Conservation (phyloP, 2,329 filamentous ascomycete genomes). For the Ilyonectria destructans region DNA sequence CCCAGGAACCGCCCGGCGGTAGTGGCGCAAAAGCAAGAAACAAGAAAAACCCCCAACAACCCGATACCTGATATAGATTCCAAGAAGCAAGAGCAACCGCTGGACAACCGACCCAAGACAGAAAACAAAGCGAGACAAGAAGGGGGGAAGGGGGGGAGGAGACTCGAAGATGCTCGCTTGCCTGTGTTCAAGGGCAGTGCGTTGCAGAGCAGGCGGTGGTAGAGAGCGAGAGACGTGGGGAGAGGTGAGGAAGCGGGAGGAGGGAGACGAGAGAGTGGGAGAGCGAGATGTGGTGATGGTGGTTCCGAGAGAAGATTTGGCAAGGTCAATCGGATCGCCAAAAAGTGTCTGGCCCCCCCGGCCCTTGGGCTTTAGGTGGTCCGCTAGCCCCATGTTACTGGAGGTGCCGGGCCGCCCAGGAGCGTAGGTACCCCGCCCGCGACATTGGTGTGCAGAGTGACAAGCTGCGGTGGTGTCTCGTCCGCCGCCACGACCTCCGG, state of each 20-base stretch:
- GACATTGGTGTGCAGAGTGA: constrained; percentile 40
- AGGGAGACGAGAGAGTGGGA: constrained; percentile 32
- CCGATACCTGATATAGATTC: constrained; percentile 39
- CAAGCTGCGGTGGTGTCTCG: constrained; percentile 33
- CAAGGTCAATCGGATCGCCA: constrained; percentile 50
- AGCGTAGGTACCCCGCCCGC: constrained; percentile 42
- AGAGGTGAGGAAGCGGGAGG: constrained; percentile 35
- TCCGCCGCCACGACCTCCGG: constrained; percentile 35
- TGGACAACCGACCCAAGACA: constrained; percentile 45
- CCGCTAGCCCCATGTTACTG: constrained; percentile 48
- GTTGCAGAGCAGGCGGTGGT: constrained; percentile 40
- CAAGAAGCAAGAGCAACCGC: constrained; percentile 44
- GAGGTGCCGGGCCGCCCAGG: constrained; percentile 29
- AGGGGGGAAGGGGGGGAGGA: constrained; percentile 36
- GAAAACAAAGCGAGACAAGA: constrained; percentile 35
- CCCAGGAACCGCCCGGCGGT: constrained; percentile 50
- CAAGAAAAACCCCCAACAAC: constrained; percentile 37
- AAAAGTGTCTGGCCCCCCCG: constrained; percentile 49
- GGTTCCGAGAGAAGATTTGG: constrained; percentile 53
- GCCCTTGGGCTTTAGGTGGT: constrained; percentile 42
- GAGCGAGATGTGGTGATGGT: constrained; percentile 48
- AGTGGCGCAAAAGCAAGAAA: constrained; percentile 40
- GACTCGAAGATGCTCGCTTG: constrained; percentile 45
- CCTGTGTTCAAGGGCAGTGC: constrained; percentile 41
- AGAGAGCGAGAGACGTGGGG: constrained; percentile 43